Percentiles rank a stretch among this genome's conserved stretches.
Conservation (phyloP, 148 eudicot genomes). For the Polygonum maritimum region DNA sequence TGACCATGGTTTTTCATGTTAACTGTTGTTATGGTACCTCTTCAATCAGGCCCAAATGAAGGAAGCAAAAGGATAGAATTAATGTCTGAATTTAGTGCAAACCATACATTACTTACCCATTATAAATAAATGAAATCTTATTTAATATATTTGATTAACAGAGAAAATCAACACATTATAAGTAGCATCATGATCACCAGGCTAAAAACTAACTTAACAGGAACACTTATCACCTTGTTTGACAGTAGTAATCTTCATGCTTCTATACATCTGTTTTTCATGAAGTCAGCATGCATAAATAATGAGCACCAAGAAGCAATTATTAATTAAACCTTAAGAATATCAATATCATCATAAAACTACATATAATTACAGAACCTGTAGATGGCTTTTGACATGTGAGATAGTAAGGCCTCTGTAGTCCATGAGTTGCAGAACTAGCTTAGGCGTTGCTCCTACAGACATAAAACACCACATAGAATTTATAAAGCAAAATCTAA, state of each 20-base stretch:
- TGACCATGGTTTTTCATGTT: not conserved
- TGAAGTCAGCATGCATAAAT: not conserved
- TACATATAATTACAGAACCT: slow-evolving; percentile 31
- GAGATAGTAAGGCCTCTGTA: slow-evolving; percentile 93
- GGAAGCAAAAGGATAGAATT: slow-evolving; percentile 1
- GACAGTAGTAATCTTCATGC: slow-evolving; percentile 48
- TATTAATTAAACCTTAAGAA: not conserved
- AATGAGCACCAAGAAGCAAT: not conserved
- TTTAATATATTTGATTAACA: too few relatives aligned
- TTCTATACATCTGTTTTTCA: slow-evolving; percentile 66
- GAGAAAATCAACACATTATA: not conserved
- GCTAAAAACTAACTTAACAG: not conserved
- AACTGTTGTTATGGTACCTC: not conserved
- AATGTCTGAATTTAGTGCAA: not conserved
- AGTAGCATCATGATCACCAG: too few relatives aligned
- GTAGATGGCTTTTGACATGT: slow-evolving; percentile 95
- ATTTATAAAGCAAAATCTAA: not conserved
- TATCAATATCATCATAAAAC: too few relatives aligned
- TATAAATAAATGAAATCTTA: too few relatives aligned
- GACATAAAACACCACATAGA: not conserved
- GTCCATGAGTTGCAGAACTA: slow-evolving; percentile 83
- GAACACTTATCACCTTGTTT: not conserved
- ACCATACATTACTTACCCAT: not conserved
- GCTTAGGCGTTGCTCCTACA: slow-evolving; percentile 88
- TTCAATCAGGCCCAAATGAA: not conserved